A percentile compares a stretch with the other conserved stretches of the same genome.
These are phyloP conservation scores for Neofusicoccum umdonicola DNA, from an alignment of 2,329 filamentous ascomycete genomes.

Conservation along the genomic window DNA sequence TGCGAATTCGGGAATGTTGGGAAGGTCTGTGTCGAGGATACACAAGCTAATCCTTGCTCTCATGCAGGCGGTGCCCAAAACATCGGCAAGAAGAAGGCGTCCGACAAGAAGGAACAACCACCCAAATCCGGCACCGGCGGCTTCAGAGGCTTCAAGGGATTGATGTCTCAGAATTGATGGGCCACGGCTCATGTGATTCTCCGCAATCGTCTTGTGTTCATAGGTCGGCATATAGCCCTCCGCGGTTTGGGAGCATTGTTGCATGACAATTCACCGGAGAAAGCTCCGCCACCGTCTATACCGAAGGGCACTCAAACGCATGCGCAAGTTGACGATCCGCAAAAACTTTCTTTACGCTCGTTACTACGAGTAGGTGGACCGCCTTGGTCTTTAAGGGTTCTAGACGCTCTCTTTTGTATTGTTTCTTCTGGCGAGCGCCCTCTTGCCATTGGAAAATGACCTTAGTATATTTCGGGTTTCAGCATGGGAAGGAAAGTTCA, in stretches of 20 bases:
- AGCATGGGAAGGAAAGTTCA: neutral
- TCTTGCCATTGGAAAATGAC: neutral
- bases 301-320: no score
- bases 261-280: neutral
- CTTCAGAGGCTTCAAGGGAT: constrained; percentile 18
- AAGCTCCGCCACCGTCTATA: neutral
- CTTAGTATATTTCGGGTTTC: neutral
- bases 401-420: neutral
- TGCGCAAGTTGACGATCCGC: neutral
- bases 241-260: neutral
- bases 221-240: neutral
- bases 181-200: neutral
- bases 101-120: constrained; percentile 36
- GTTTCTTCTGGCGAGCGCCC: neutral
- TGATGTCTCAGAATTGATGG: constrained; percentile 16
- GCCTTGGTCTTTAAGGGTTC: no score
- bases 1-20: neutral
- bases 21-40: neutral
- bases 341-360: neutral
- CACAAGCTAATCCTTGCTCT: constrained; percentile 5
- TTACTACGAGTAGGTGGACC: neutral
- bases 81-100: constrained; percentile 54
- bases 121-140: constrained; percentile 11
- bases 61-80: constrained; percentile 52
- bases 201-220: neutral